Conservation (phyloP, 768 basidiomycete species). For the Leccinum barrowsii region DNA sequence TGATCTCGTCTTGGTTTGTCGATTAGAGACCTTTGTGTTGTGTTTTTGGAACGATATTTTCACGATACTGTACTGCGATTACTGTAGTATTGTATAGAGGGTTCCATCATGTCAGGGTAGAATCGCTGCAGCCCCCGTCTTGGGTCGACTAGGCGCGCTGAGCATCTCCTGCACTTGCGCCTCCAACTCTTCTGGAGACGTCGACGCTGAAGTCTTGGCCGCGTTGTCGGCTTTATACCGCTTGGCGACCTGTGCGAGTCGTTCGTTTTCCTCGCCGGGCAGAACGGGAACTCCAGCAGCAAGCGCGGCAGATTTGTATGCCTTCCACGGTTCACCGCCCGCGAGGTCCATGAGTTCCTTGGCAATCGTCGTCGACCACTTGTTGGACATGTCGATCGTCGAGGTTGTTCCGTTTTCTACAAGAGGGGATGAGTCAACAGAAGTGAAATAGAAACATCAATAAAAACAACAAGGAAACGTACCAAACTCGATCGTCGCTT, state of each 20-base stretch:
- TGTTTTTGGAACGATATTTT: slow-evolving; percentile 1
- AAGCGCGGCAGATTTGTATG: slow-evolving; percentile 47
- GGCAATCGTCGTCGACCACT: slow-evolving; percentile 66
- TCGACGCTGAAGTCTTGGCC: slow-evolving; percentile 2
- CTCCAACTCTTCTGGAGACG: slow-evolving; percentile 19
- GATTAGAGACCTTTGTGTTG: slow-evolving; percentile 7
- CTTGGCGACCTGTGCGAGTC: slow-evolving; percentile 15
- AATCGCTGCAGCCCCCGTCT: slow-evolving; percentile 39
- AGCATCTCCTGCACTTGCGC: slow-evolving; percentile 32
- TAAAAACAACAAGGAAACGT: slow-evolving; percentile 28
- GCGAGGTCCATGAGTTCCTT: slow-evolving; percentile 68
- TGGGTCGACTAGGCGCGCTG: slow-evolving; percentile 25
- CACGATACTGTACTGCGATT: slow-evolving; percentile 3
- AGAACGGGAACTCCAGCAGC: slow-evolving; percentile 49
- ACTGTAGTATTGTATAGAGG: neutral
- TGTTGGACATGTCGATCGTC: slow-evolving; percentile 55
- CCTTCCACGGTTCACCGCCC: slow-evolving; percentile 57
- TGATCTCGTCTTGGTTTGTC: slow-evolving; percentile 47
- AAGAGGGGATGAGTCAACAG: neutral
- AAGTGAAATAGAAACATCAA: neutral
- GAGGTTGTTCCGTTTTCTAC: slow-evolving; percentile 44
- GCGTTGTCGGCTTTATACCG: slow-evolving; percentile 1
- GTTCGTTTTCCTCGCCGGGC: slow-evolving; percentile 39
- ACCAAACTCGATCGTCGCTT: slow-evolving; percentile 64
- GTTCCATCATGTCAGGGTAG: slow-evolving; percentile 21